Conservation (phyloP, 345 rosid genomes). For the Eucalyptus polyanthemos region DNA sequence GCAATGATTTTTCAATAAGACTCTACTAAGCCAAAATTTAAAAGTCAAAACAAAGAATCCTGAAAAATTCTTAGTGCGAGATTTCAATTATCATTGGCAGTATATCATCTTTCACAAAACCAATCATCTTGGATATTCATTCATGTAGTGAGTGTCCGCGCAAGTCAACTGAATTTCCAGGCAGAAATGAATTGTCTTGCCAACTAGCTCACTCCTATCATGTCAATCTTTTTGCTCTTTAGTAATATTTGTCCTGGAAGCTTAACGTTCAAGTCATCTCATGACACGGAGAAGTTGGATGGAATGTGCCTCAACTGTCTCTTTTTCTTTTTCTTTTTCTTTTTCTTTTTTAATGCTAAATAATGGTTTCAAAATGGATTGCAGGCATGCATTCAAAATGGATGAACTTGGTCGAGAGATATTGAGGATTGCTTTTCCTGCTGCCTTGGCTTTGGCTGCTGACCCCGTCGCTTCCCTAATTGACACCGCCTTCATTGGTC, state of each 20-base stretch:
- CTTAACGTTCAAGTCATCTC: no score
- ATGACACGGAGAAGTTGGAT: no score
- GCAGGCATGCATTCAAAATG: slow-evolving; percentile 32
- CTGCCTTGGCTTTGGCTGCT: slow-evolving; percentile 91
- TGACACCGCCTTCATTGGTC: slow-evolving; percentile 90
- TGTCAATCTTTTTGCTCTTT: background rate
- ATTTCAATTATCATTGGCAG: no score
- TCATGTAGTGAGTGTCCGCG: background rate
- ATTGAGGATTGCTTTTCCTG: slow-evolving; percentile 70
- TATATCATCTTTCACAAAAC: background rate
- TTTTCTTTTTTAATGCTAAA: no score
- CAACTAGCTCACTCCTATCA: background rate
- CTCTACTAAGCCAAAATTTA: background rate
- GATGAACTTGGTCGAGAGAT: slow-evolving; percentile 68
- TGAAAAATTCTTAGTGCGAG: background rate
- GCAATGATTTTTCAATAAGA: background rate
- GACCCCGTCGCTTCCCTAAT: slow-evolving; percentile 88
- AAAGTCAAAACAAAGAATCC: background rate
- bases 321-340: no score
- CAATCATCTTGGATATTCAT: no score
- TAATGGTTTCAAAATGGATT: no score
- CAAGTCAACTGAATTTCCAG: background rate
- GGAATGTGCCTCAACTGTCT: no score
- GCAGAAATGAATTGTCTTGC: background rate
- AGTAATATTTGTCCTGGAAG: background rate